Evolutionary conservation across 495 filamentous ascomycete genomes (phyloP), one percentile per base, ranked within the genome.

Genomic region (Lasiosphaeriaceae sp.): DNA sequence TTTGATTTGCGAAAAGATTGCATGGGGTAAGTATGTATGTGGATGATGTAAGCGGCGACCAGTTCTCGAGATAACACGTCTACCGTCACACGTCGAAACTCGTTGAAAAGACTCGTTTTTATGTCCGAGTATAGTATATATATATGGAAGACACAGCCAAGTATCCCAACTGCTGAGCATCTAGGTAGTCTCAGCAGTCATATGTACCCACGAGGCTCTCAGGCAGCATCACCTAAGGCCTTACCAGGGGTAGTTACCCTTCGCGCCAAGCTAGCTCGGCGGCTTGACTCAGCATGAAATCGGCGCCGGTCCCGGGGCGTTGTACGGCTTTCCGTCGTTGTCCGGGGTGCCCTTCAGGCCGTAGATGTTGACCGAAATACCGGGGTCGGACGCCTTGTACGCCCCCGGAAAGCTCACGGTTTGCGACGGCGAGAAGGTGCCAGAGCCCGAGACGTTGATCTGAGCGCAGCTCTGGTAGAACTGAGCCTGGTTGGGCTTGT

Each of bases 381-480:
- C 78, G 12, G 80, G 76, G 66, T 83, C 74, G 52, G 55, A 74
- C 43, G 74, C 64, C 62, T 68, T 63, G 66, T 81, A 82, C 19
- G 76, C 77, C 26, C 82, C 81, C 3, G 82, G 83, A 65, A 84
- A 77, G 65, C 70, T 74, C 41, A 84, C 79, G 7, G 80, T 83
- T 52, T 69, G 54, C 31, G 69, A 66, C 0, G 75, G 76, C 4
- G 64, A 64, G 47, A 74, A 73, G 24, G 67, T 66, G 41, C 80
- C 79, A 23, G 69, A 70, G 48, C 78, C 75, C 19, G 72, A 66
- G 20, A 83, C 71, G 56, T 76, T 79, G 66, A 84, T 79, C 67
- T 83, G 79, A 5, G 80, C 81, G 59, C 80, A 83, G n/a, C 71
- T 71, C 55, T 70, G 70, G 67, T 82, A 83, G 66, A 83, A 79